Evolutionary conservation across 2,329 filamentous ascomycete species (phyloP).

Genomic region (Sporothrix brasiliensis): DNA sequence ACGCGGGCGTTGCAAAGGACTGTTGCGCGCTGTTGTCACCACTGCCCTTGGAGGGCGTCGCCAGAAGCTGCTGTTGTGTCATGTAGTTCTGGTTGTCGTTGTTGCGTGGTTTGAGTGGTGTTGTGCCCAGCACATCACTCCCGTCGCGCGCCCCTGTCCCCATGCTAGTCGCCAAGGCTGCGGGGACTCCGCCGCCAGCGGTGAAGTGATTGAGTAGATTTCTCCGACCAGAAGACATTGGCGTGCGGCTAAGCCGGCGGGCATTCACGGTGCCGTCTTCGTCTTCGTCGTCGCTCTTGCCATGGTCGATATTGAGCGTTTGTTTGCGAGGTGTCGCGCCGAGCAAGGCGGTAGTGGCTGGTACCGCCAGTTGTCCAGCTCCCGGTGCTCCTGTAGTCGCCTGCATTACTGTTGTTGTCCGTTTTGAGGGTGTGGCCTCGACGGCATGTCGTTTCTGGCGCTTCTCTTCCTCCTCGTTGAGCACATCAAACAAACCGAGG

Average conservation of each 20-base stretch:
- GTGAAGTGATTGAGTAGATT: conserved; percentile 57
- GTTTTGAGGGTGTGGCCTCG: conserved; percentile 52
- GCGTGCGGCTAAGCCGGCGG: conserved; percentile 51
- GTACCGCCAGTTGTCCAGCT: conserved; percentile 26
- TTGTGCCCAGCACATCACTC: conserved; percentile 54
- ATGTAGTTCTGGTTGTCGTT: conserved; percentile 42
- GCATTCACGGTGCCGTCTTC: conserved; percentile 39
- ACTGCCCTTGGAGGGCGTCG: conserved; percentile 29
- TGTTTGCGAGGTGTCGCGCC: conserved; percentile 54
- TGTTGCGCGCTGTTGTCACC: conserved; percentile 43
- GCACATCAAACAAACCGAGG: conserved; percentile 74
- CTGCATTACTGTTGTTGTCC: conserved; percentile 37
- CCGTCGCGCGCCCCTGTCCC: not conserved
- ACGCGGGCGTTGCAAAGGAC: conserved; percentile 70
- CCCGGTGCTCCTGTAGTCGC: conserved; percentile 39
- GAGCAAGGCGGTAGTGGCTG: conserved; percentile 23
- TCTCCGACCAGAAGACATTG: conserved; percentile 61
- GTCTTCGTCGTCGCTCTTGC: conserved; percentile 35
- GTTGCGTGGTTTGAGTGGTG: conserved; percentile 60
- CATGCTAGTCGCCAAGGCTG: not conserved
- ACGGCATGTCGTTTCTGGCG: not conserved
- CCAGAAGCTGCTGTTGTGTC: not conserved
- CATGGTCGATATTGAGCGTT: conserved; percentile 33
- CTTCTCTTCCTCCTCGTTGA: conserved; percentile 55
- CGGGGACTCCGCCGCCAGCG: conserved; percentile 3